Base-by-base conservation (phyloP, 257 asterid genomes). In the Solanum etuberosum region DNA sequence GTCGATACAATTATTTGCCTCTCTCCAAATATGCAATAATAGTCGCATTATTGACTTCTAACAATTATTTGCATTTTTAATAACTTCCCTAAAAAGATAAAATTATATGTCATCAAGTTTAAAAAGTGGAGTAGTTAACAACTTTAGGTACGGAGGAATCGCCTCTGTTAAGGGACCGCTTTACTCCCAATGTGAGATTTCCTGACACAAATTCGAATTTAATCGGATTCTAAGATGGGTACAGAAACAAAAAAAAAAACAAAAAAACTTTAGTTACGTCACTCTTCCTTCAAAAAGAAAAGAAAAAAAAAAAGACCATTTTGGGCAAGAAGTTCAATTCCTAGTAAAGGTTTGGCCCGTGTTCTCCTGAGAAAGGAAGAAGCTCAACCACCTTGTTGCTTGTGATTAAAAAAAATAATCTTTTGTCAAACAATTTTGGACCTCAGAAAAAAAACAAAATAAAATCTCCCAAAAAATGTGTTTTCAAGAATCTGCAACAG, bases 381-480 rank as follows among this genome's bases (percentile, higher is more conserved):
- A 77, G 38, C 40, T 78, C 84, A 37, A 80, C 82, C 54, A 21
- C 16, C 51, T 87, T 40, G 67, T 71, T 72, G 23, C 27, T 83
- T 48, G 76, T 23, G 43, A 65, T 54, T 54, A 4, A 25, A 63
- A 48, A 12, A 32, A 32, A 21, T 12, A 21, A 70, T 31, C 70
- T 37, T 51, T 8, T n/a, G 48, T 16, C 67, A 18, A 80, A 82
- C 65, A 88, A 72, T 27, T 72, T 82, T 86, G 85, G 90, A 88
- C 90, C 88, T 81, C 88, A 88, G 68, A 88, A 81, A 86, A 68
- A 63, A 71, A 5, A 2, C 1, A 2, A 46, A n/a, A 68, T 51
- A 70, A 46, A 51, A 68, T 48, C 85, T 38, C 48, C 43, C 29
- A 40, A 51, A 27, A 68, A 70, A 38, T 85, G 18, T 63, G 27